Evolutionary conservation across 345 rosid genomes (phyloP), one percentile per base, ranked within the genome.

Genomic region (Populus deltoides): DNA sequence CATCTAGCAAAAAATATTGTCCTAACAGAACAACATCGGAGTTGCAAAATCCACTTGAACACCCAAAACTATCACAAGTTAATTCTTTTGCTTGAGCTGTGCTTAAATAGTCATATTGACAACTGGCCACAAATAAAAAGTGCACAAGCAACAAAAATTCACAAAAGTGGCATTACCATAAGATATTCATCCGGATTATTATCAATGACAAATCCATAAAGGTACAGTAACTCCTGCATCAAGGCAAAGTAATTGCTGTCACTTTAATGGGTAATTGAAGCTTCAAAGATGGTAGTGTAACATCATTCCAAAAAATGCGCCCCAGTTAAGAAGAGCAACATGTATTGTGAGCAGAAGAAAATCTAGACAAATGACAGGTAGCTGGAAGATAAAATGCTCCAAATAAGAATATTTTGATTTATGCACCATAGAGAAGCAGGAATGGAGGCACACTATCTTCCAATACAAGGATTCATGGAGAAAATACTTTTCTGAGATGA

Each of bases 161-260:
- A 59, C 11, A 51, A 20, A 74, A 39, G 74, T 41, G 70, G 59
- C 71, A 73, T 79, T 86, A 94, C 99, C 99, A 95, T 94, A 77
- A 93, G 90, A 87, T 90, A 93, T 78, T 94, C 98, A 84, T 92
- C 97, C 80, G 98, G 90, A 84, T 93, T 95, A 71, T 86, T 85
- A 70, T 91, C 92, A 77, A 95, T 87, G 75, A 91, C 97, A 80
- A 95, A 93, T 71, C 98, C 99, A 75, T 93, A 93, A n/a, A 95
- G 87, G 88, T 95, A 95, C 53, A 95, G 85, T 67, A 95, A 85
- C 85, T 95, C 99, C 99, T 95, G 89, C 87, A 55, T 75, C 51
- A 68, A 70, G 49, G 53, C 51, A 76, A 73, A 65, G 63, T 25
- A 76, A 70, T 13, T 7, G 33, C 47, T 29, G 63, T 24, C 63